Percentiles rank a stretch among this genome's conserved stretches.
These are phyloP conservation scores for Alternaria longipes DNA, from an alignment of 2,329 filamentous ascomycete genomes.

Conservation along the genomic window DNA sequence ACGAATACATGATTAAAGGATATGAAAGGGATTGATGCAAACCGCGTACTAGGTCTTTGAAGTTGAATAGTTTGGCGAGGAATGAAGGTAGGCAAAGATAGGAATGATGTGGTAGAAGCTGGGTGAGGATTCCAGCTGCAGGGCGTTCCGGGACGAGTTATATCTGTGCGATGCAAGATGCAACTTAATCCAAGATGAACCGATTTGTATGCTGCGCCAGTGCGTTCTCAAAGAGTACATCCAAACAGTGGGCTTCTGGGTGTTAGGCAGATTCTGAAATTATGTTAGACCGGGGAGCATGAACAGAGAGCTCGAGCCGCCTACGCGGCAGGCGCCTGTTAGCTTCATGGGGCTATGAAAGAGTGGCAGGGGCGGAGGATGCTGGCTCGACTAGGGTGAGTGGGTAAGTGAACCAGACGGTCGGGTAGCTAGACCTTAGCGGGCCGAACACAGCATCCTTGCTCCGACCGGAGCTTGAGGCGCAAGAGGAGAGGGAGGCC, in stretches of 20 bases:
- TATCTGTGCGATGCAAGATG: conserved; percentile 38
- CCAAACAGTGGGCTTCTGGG: conserved; percentile 43
- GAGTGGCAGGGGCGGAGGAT: conserved; percentile 17
- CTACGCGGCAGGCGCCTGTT: conserved; percentile 49
- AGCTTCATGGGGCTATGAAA: conserved; percentile 42
- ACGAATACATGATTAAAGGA: conserved; percentile 32
- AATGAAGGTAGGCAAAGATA: conserved; percentile 14
- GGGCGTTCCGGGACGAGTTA: conserved; percentile 42
- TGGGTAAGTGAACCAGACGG: conserved; percentile 30
- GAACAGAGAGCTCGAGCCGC: conserved; percentile 42
- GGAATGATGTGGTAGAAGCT: conserved; percentile 18
- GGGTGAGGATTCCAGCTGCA: conserved; percentile 28
- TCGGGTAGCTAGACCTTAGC: conserved; percentile 44
- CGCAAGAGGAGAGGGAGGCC: conserved; percentile 37
- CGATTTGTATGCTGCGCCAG: conserved; percentile 46
- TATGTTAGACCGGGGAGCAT: conserved; percentile 40
- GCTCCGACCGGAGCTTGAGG: conserved; percentile 38
- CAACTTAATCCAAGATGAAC: conserved; percentile 32
- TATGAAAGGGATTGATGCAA: conserved; percentile 13
- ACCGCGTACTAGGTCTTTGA: conserved; percentile 16
- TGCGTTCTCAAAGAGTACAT: conserved; percentile 40
- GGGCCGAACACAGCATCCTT: conserved; percentile 43
- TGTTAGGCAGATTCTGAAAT: conserved; percentile 52
- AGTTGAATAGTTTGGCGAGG: conserved; percentile 7
- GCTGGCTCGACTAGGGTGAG: conserved; percentile 35